Conservation (phyloP, 495 filamentous ascomycete species). For the Aspergillus egyptiacus region DNA sequence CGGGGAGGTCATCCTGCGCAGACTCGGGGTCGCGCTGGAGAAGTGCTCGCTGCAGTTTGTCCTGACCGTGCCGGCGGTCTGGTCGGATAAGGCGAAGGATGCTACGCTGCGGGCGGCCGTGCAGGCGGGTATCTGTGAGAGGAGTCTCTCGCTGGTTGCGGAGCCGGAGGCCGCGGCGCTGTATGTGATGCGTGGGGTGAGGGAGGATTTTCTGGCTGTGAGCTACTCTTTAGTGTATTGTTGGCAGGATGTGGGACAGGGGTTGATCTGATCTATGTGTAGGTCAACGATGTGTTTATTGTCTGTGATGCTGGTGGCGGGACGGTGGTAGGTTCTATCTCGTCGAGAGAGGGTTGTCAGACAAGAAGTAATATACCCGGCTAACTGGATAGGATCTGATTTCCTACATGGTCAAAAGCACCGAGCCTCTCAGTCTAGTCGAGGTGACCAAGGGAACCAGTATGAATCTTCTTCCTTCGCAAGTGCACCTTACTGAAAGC, state of each 20-base stretch:
- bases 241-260: no score
- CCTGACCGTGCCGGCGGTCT: conserved; percentile 52
- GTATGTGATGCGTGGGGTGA: conserved; percentile 37
- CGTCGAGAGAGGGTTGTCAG: neutral
- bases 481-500: neutral
- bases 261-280: no score
- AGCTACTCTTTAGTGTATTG: neutral
- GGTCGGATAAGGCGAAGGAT: conserved; percentile 48
- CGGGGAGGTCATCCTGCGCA: conserved; percentile 18
- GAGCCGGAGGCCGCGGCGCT: conserved; percentile 60
- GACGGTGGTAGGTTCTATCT: conserved; percentile 46
- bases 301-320: conserved; percentile 56
- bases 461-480: neutral
- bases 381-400: conserved; percentile 41
- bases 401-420: conserved; percentile 18
- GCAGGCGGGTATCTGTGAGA: conserved; percentile 39
- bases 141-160: conserved; percentile 44
- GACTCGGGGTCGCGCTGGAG: conserved; percentile 23
- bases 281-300: conserved; percentile 43
- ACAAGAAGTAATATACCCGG: neutral
- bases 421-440: conserved; percentile 11
- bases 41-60: conserved; percentile 29
- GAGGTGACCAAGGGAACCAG: conserved; percentile 26
- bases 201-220: conserved; percentile 21
- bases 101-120: conserved; percentile 39